Percentiles rank a stretch among this genome's conserved stretches.
Evolutionary conservation across 2,329 filamentous ascomycete species (phyloP).

Genomic region (Fusarium subglutinans): DNA sequence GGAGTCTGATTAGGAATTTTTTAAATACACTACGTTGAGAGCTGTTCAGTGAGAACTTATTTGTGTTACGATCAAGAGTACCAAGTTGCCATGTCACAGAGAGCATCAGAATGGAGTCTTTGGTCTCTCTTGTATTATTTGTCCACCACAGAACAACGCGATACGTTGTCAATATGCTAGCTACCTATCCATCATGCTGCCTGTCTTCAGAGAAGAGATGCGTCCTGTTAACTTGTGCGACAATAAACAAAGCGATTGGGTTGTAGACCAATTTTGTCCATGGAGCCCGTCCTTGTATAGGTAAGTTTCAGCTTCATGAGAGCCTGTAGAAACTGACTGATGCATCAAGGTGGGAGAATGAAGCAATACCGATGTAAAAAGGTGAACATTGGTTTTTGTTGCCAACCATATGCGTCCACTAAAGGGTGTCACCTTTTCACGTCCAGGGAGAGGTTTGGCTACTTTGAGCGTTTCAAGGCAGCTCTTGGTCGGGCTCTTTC

Average conservation of each 20-base stretch:
- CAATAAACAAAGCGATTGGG: not conserved
- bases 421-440: not conserved
- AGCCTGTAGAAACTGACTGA: not conserved
- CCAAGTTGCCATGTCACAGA: not conserved
- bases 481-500: not conserved
- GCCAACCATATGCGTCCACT: not conserved
- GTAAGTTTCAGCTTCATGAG: not conserved
- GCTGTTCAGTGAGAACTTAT: not conserved
- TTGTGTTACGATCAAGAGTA: not conserved
- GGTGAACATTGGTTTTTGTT: not conserved
- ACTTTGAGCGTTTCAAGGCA: not conserved
- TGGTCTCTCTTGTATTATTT: not conserved
- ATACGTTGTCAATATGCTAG: not conserved
- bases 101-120: not conserved
- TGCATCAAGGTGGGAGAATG: not conserved
- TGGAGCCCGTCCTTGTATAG: not conserved
- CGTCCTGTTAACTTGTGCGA: not conserved
- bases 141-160: not conserved
- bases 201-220: not conserved
- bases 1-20: not conserved
- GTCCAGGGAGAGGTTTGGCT: not conserved
- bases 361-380: not conserved
- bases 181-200: not conserved
- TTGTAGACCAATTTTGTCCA: not conserved
- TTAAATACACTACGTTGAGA: not conserved